Conservation (phyloP, 371 early-diverging fungal species). For the Syncephalastrum sp. region DNA sequence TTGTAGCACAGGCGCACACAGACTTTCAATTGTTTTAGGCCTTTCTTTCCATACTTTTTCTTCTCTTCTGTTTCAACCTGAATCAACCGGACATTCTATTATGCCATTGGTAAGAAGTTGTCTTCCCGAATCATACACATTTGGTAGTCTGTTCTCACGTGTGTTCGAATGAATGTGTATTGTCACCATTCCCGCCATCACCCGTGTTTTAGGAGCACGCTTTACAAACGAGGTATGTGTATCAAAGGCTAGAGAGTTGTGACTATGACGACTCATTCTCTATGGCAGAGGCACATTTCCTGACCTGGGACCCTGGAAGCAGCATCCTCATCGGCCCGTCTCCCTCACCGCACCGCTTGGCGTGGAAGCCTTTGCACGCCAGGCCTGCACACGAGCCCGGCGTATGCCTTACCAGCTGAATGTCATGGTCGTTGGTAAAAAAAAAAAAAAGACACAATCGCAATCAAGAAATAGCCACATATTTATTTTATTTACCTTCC, state of each 20-base stretch:
- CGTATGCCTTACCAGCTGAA: constrained; percentile 69
- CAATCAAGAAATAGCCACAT: too few relatives aligned
- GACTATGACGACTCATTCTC: background rate
- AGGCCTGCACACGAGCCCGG: constrained; percentile 64
- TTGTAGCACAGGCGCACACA: too few relatives aligned
- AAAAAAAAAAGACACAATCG: constrained; percentile 15
- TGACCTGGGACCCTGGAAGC: constrained; percentile 82
- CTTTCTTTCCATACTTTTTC: background rate
- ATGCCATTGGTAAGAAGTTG: constrained; percentile 4
- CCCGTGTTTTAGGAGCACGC: constrained; percentile 70
- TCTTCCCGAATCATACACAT: too few relatives aligned
- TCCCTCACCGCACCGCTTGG: constrained; percentile 57
- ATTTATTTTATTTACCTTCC: constrained; percentile 4
- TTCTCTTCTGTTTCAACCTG: background rate
- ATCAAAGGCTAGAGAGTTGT: background rate
- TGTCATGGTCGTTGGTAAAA: constrained; percentile 80
- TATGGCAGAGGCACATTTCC: constrained; percentile 60
- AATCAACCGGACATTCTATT: background rate
- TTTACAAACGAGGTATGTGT: constrained; percentile 63
- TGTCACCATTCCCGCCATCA: background rate
- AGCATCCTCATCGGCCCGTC: constrained; percentile 51
- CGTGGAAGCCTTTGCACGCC: constrained; percentile 63
- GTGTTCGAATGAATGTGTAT: background rate
- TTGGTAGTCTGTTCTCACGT: background rate
- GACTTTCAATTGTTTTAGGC: background rate